Evolutionary conservation across 192 early-diverging fungal species (phyloP).

Genomic region (Gamsiella multidivaricata): DNA sequence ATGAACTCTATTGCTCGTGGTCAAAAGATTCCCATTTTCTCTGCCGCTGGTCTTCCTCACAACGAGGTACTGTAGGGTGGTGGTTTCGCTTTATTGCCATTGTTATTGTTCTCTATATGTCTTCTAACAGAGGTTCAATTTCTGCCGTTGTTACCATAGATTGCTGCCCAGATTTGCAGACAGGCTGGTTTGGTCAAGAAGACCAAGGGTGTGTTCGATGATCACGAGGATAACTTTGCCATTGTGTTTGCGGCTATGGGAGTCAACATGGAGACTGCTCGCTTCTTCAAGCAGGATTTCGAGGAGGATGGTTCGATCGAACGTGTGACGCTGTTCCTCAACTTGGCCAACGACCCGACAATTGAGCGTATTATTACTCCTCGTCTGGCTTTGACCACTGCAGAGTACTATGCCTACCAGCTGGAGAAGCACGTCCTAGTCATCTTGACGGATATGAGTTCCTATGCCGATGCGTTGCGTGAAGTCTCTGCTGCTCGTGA

Average conservation of each 20-base stretch:
- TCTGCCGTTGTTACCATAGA: conserved; percentile 66
- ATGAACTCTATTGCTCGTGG: conserved; percentile 99
- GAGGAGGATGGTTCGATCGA: conserved; percentile 99
- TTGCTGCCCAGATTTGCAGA: conserved; percentile 99
- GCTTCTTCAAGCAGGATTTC: conserved; percentile 99
- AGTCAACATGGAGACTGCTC: conserved; percentile 99
- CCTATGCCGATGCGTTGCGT: conserved; percentile 99
- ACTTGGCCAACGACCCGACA: conserved; percentile 99
- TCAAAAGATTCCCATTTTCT: conserved; percentile 99
- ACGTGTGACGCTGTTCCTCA: conserved; percentile 97
- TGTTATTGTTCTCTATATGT: neutral
- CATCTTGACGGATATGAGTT: conserved; percentile 99
- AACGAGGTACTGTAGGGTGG: conserved; percentile 77
- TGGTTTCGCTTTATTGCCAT: neutral
- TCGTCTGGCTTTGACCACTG: conserved; percentile 96
- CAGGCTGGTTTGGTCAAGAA: conserved; percentile 97
- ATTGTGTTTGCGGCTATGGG: conserved; percentile 99
- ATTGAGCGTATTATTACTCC: conserved; percentile 99
- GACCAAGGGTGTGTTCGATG: conserved; percentile 94
- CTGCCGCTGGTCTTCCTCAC: conserved; percentile 96
- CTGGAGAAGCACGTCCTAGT: conserved; percentile 99
- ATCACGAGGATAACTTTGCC: conserved; percentile 98
- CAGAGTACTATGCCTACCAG: conserved; percentile 99
- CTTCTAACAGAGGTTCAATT: too few species aligned
- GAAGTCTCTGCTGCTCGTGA: conserved; percentile 99